These are phyloP conservation scores for Thermomucor indicae-seudaticae DNA, from an alignment of 371 early-diverging fungal genomes.

Conservation along the genomic window DNA sequence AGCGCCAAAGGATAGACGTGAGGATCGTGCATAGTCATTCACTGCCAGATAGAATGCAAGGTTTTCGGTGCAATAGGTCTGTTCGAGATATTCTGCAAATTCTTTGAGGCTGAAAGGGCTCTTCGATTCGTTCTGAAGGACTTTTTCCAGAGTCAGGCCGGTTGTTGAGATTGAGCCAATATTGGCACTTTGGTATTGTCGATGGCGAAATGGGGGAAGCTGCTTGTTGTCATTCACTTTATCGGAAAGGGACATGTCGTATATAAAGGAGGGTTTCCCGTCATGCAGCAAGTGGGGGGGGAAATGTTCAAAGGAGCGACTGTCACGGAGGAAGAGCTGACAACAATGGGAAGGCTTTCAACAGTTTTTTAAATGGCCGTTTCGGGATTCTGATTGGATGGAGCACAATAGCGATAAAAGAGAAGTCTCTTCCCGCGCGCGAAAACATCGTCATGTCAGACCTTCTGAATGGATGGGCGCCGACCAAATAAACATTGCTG, in stretches of 20 bases:
- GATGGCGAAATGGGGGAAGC: constrained; percentile 1
- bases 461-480: too few species aligned
- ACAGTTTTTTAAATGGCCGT: too few species aligned
- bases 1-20: constrained; percentile 14
- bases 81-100: constrained; percentile 29
- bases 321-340: background rate
- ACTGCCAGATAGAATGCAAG: constrained; percentile 33
- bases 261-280: too few species aligned
- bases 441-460: too few species aligned
- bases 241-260: constrained; percentile 1
- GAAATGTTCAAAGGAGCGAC: background rate
- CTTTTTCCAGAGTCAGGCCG: constrained; percentile 35
- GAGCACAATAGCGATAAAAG: too few species aligned
- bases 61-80: constrained; percentile 34
- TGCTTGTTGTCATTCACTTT: constrained; percentile 1
- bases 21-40: constrained; percentile 15
- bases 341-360: background rate
- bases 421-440: too few species aligned
- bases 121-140: constrained; percentile 19
- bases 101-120: constrained; percentile 29
- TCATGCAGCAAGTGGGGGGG: too few species aligned
- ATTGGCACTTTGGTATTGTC: too few species aligned
- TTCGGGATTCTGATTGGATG: too few species aligned
- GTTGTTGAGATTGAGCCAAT: constrained; percentile 11
- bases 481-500: too few species aligned